Evolutionary conservation across 1,284 basidiomycete species (phyloP).

Genomic region (Cronartium ribicola): DNA sequence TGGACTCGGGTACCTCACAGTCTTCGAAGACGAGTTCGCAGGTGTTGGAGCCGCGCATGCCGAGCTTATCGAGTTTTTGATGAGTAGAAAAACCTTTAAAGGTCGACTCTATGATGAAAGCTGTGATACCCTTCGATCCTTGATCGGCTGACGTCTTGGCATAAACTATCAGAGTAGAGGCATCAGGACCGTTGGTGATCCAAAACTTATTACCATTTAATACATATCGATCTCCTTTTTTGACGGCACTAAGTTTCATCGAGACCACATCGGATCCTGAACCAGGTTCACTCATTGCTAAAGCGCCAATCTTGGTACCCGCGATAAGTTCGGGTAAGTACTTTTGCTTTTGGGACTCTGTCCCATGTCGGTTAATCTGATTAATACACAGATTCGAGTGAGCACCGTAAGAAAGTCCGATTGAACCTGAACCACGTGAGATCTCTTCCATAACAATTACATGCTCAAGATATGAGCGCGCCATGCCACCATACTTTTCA

Average conservation of each 20-base stretch:
- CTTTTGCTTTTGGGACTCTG: conserved; percentile 74
- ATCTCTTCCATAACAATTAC: conserved; percentile 89
- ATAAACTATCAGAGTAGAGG: conserved; percentile 86
- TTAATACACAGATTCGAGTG: conserved; percentile 85
- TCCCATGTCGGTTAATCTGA: conserved; percentile 81
- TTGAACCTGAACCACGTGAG: conserved; percentile 79
- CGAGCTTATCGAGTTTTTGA: conserved; percentile 88
- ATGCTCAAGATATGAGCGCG: conserved; percentile 78
- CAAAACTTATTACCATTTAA: conserved; percentile 91
- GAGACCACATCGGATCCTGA: conserved; percentile 88
- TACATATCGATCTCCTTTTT: conserved; percentile 68
- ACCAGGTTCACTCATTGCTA: conserved; percentile 90
- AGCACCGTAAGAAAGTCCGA: conserved; percentile 87
- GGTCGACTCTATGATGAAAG: conserved; percentile 79
- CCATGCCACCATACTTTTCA: conserved; percentile 71
- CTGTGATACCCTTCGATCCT: conserved; percentile 81
- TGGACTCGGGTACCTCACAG: conserved; percentile 79
- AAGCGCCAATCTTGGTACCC: conserved; percentile 76
- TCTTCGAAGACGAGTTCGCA: conserved; percentile 90
- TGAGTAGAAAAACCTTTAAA: conserved; percentile 81
- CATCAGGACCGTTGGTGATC: conserved; percentile 91
- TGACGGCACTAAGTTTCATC: conserved; percentile 76
- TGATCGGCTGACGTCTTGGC: conserved; percentile 74
- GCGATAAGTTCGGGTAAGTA: conserved; percentile 78
- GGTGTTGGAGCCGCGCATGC: conserved; percentile 92